These are phyloP conservation scores for Plasmodiophora brassicae DNA, from an alignment of 208 protist species.

Conservation along the genomic window DNA sequence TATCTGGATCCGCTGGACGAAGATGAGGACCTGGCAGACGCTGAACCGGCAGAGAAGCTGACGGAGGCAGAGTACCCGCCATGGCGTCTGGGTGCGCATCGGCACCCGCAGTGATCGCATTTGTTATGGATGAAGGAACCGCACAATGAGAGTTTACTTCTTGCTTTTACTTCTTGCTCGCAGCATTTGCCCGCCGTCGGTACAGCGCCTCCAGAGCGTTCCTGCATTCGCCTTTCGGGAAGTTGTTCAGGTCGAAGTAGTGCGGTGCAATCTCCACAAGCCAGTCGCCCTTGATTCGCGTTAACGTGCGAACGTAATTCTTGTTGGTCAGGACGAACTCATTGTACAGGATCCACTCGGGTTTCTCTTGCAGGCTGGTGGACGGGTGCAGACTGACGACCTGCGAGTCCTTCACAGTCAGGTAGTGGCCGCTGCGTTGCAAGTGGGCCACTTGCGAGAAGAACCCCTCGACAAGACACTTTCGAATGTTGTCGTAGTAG, in stretches of 20 bases:
- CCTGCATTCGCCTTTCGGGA: constrained; percentile 66
- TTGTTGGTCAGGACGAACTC: constrained; percentile 88
- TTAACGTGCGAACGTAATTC: constrained; percentile 92
- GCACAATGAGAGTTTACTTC: neutral
- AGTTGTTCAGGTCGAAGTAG: constrained; percentile 75
- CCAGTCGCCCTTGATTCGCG: constrained; percentile 86
- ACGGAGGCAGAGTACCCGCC: neutral
- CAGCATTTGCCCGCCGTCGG: neutral
- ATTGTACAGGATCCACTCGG: constrained; percentile 94
- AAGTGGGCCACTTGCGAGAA: constrained; percentile 91
- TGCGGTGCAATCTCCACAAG: constrained; percentile 59
- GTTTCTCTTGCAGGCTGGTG: constrained; percentile 76
- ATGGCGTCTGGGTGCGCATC: neutral
- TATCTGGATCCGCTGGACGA: neutral
- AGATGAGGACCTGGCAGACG: neutral
- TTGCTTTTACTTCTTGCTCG: neutral
- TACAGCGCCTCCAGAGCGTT: constrained; percentile 53
- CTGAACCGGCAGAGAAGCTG: neutral
- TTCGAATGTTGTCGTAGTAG: constrained; percentile 51
- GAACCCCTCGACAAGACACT: constrained; percentile 80
- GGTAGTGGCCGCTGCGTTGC: constrained; percentile 85
- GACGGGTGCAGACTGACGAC: constrained; percentile 74
- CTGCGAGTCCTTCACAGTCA: constrained; percentile 93
- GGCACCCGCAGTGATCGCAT: too few relatives aligned
- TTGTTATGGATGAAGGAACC: too few relatives aligned